phyloP scores from a whole-genome alignment of 2,329 filamentous ascomycete species.

The Emydomyces testavorans region DNA sequence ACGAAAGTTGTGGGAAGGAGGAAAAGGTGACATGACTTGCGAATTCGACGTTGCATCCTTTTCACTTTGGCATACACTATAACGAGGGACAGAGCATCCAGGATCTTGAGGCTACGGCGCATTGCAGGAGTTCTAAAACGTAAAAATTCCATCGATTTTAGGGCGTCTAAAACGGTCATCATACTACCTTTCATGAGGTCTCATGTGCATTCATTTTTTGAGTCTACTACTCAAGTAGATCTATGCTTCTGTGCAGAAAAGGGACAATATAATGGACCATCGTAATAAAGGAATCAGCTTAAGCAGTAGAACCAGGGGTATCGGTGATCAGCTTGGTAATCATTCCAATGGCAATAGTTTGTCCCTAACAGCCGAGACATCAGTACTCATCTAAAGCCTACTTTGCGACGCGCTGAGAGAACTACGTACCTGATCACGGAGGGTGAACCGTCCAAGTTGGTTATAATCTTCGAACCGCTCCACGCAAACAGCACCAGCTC shows the following conservation, averaged over 20 bases:
- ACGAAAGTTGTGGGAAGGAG: slow-evolving; percentile 62
- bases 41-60: neutral
- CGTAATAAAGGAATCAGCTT: neutral
- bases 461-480: slow-evolving; percentile 94
- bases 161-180: neutral
- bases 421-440: slow-evolving; percentile 65
- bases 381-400: slow-evolving; percentile 9
- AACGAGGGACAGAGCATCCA: neutral
- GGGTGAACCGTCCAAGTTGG: slow-evolving; percentile 81
- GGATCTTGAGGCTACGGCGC: neutral
- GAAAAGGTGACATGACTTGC: slow-evolving; percentile 35
- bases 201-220: neutral
- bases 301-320: slow-evolving; percentile 11
- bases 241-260: neutral
- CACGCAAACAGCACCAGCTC: slow-evolving; percentile 76
- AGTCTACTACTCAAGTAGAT: neutral
- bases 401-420: slow-evolving; percentile 21
- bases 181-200: too few species aligned
- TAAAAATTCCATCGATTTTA: neutral
- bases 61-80: neutral
- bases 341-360: slow-evolving; percentile 99
- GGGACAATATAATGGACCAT: neutral
- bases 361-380: slow-evolving; percentile 51
- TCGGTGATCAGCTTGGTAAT: slow-evolving; percentile 74
- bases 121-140: neutral